phyloP scores from a whole-genome alignment of 306 rosid genomes.

The Quercus robur region DNA sequence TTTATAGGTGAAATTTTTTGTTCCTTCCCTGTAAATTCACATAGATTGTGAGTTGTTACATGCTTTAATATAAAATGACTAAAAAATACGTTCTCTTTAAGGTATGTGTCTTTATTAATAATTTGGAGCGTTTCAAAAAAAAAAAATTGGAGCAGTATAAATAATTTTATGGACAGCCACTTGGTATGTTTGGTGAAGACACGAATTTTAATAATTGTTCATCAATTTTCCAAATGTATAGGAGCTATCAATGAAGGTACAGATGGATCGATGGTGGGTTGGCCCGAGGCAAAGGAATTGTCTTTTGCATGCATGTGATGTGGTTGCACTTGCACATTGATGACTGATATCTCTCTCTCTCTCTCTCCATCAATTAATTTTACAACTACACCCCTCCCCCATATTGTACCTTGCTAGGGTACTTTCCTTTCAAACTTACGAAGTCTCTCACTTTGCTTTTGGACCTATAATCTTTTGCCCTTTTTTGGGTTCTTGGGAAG shows the following conservation, averaged over 20 bases:
- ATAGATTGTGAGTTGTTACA: too few species aligned
- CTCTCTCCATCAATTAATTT: neutral
- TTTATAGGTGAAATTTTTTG: too few species aligned
- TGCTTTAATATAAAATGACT: too few species aligned
- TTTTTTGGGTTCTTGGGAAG: neutral
- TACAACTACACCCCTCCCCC: neutral
- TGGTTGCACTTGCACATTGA: neutral
- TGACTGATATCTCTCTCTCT: neutral
- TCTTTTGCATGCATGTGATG: neutral
- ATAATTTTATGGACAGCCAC: neutral
- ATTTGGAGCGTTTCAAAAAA: neutral
- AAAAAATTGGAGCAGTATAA: neutral
- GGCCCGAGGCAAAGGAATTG: neutral
- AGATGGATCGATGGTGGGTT: neutral
- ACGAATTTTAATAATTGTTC: neutral
- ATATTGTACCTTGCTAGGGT: neutral
- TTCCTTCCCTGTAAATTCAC: too few species aligned
- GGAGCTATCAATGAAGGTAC: neutral
- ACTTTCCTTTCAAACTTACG: neutral
- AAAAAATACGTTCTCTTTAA: too few species aligned
- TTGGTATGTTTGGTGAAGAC: neutral
- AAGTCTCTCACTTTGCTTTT: neutral
- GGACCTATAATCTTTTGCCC: constrained; percentile 20
- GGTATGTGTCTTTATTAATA: neutral
- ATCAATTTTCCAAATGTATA: neutral